Percentiles rank a stretch among this genome's conserved stretches.
These are phyloP conservation scores for Ruellia speciosa DNA, from an alignment of 305 asterid genomes.

Conservation along the genomic window DNA sequence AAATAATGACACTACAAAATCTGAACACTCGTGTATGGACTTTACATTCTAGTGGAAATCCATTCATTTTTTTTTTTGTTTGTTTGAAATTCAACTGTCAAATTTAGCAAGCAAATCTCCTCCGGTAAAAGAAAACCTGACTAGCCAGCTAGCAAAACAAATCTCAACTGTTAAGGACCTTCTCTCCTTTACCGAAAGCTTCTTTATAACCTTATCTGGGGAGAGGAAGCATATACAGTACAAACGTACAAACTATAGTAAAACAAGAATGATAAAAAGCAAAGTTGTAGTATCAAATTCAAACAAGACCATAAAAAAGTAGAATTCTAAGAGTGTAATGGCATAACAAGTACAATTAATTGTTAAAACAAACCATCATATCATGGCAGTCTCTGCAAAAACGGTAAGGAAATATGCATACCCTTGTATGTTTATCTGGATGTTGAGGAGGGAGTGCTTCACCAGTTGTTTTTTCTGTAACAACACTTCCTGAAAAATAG, in stretches of 20 bases:
- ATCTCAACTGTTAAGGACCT: background rate
- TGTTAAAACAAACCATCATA: background rate
- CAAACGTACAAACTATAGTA: background rate
- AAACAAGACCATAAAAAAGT: background rate
- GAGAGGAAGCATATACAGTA: background rate
- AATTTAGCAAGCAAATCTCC: background rate
- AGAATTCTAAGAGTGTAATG: background rate
- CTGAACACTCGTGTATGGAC: background rate
- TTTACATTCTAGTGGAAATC: slow-evolving; percentile 12
- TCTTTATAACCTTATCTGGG: background rate
- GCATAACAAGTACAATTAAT: slow-evolving; percentile 6
- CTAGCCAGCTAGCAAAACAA: background rate
- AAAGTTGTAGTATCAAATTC: background rate
- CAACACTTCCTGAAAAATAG: slow-evolving; percentile 48
- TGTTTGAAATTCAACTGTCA: background rate
- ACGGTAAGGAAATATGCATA: slow-evolving; percentile 17
- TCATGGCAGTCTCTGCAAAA: slow-evolving; percentile 2
- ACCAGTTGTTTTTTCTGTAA: slow-evolving; percentile 31
- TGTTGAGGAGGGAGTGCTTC: slow-evolving; percentile 30
- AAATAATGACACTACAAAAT: slow-evolving; percentile 14
- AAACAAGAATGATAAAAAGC: background rate
- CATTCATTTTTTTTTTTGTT: background rate
- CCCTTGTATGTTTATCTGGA: slow-evolving; percentile 35
- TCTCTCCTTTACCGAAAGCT: background rate
- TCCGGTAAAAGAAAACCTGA: too few species aligned